Base-by-base conservation (phyloP, 1,284 basidiomycete species). In the Trametes versicolor region DNA sequence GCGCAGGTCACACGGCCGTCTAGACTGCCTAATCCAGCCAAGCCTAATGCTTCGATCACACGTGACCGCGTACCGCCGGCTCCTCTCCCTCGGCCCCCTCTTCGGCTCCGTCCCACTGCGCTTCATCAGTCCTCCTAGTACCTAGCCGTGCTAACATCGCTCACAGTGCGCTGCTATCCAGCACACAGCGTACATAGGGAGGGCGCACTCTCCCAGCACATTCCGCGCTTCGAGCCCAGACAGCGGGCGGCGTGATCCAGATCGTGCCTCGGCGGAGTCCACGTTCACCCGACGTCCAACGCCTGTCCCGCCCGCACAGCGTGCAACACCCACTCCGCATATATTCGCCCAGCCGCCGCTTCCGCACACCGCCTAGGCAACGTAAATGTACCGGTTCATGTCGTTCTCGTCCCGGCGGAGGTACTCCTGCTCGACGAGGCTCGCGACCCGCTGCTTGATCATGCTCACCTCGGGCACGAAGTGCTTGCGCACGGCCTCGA, bases 351-450 rank as follows among this genome's bases (percentile, higher is more conserved):
- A 8, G 8, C 29, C 29, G 29, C 29, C 29, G 29, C 29, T 32
- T 32, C 29, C 29, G 23, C 15, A 21, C 23, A 21, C 23, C 32
- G 27, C 39, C 56, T 65, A 93, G 10, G 95, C 95, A 36, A 97
- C 83, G 76, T 97, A 97, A 53, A 88, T 79, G 69, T 94, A 91
- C 73, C 85, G 79, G 69, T 88, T 89, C 78, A 82, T 86, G 72
- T 94, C 91, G 32, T 85, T 82, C 21, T 90, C 86, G 73, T 91
- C 91, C 56, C 96, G 82, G 76, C 86, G 86, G 77, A 98, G 75
- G 79, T 96, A 98, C 75, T 97, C 96, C 70, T 87, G 83, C 70
- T 96, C 95, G 58, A 97, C 94, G 67, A 97, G 77, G 57, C 84
- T 85, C 71, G 92, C 91, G 67, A 98, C 88, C 59, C 94, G 83